Evolutionary conservation across 177 flowering plant species (phyloP).

Genomic region (Tripterygium wilfordii): DNA sequence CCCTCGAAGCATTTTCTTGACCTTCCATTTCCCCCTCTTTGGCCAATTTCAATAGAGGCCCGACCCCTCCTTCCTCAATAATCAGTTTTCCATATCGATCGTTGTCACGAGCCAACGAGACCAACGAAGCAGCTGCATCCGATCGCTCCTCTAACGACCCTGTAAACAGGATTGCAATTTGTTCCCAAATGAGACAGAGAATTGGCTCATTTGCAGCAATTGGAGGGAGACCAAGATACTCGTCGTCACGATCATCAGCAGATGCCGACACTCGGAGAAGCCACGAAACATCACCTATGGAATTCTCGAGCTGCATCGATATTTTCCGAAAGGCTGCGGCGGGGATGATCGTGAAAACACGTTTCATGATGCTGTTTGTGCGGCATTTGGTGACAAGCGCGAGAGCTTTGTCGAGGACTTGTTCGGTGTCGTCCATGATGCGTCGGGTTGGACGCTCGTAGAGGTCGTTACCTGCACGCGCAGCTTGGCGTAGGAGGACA

Average conservation of each 20-base stretch:
- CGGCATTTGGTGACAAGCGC: conserved; percentile 60
- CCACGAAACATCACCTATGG: conserved; percentile 79
- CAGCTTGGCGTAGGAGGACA: conserved; percentile 66
- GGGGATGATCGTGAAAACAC: conserved; percentile 78
- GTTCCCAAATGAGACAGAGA: conserved; percentile 79
- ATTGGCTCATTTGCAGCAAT: conserved; percentile 86
- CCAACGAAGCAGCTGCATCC: conserved; percentile 74
- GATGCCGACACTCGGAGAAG: conserved; percentile 62
- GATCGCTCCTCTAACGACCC: conserved; percentile 50
- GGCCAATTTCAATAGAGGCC: conserved; percentile 49
- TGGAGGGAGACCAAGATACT: conserved; percentile 73
- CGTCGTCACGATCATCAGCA: conserved; percentile 44
- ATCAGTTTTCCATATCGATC: conserved; percentile 65
- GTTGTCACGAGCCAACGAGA: conserved; percentile 67
- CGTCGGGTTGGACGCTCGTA: conserved; percentile 86
- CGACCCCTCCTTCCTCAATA: conserved; percentile 73
- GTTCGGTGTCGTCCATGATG: conserved; percentile 75
- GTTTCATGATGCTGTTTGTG: conserved; percentile 44
- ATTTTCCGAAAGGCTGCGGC: conserved; percentile 60
- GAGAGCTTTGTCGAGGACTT: conserved; percentile 63
- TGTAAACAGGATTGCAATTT: conserved; percentile 55
- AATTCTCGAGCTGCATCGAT: conserved; percentile 59
- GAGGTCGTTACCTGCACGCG: conserved; percentile 61
- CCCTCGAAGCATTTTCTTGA: conserved; percentile 67
- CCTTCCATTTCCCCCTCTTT: conserved; percentile 65